Percentiles rank a stretch among this genome's conserved stretches.
These are phyloP conservation scores for Leishmania martiniquensis DNA, from an alignment of 208 protist species.

Conservation along the genomic window DNA sequence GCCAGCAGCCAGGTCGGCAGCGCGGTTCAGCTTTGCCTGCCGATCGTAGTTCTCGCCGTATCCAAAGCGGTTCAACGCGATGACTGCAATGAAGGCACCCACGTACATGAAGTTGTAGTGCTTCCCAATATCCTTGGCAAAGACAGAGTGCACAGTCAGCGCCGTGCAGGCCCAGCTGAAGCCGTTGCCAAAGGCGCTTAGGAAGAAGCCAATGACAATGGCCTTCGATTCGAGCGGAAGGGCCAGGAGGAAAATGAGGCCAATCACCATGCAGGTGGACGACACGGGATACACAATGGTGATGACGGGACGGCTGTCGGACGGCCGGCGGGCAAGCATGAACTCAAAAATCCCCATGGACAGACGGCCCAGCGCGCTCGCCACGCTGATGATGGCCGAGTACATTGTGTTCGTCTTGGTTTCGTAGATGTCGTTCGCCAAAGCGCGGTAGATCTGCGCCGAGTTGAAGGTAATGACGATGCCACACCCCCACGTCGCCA, in stretches of 20 bases:
- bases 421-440: constrained; percentile 40
- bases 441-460: constrained; percentile 62
- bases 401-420: constrained; percentile 49
- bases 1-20: constrained; percentile 17
- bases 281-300: constrained; percentile 45
- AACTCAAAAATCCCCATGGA: constrained; percentile 56
- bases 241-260: constrained; percentile 48
- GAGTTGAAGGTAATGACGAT: constrained; percentile 72
- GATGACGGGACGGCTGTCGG: constrained; percentile 39
- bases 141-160: constrained; percentile 45
- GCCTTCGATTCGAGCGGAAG: constrained; percentile 45
- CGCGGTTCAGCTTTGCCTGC: constrained; percentile 42
- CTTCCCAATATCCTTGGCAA: constrained; percentile 72
- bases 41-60: constrained; percentile 67
- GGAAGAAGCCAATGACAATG: constrained; percentile 54
- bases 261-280: constrained; percentile 37
- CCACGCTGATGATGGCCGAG: constrained; percentile 59
- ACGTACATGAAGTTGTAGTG: constrained; percentile 78
- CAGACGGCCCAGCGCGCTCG: constrained; percentile 64
- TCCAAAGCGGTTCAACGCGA: constrained; percentile 65
- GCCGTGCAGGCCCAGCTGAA: constrained; percentile 63
- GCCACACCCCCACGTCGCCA: constrained; percentile 69
- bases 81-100: constrained; percentile 51
- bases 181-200: constrained; percentile 64
- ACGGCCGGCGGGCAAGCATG: constrained; percentile 30